Evolutionary conservation across 306 rosid genomes (phyloP).

Genomic region (Luffa acutangula): DNA sequence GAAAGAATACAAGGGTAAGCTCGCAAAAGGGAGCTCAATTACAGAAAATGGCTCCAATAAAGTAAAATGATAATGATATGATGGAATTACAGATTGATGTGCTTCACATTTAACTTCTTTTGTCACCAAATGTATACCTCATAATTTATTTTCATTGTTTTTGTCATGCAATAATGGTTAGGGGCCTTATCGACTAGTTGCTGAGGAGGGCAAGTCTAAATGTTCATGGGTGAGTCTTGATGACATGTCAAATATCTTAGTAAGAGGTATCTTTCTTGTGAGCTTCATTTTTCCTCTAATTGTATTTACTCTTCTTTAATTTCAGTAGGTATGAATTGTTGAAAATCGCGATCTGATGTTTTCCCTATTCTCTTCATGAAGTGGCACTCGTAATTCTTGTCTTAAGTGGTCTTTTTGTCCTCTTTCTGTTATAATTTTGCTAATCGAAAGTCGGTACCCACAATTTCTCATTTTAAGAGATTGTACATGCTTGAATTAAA

Average conservation of each 20-base stretch:
- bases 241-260: constrained; percentile 70
- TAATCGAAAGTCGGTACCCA: background rate
- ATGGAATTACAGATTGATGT: background rate
- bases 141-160: background rate
- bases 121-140: background rate
- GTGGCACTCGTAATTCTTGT: background rate
- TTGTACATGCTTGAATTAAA: background rate
- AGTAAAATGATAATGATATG: background rate
- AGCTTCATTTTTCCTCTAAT: constrained; percentile 2
- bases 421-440: background rate
- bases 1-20: too few species aligned
- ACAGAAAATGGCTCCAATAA: too few species aligned
- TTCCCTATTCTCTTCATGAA: background rate
- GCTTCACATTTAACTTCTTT: background rate
- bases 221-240: constrained; percentile 98
- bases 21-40: too few species aligned
- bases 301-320: background rate
- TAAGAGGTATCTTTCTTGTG: constrained; percentile 55
- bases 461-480: background rate
- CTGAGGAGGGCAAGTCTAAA: constrained; percentile 94
- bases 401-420: background rate
- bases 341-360: background rate
- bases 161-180: constrained; percentile 16
- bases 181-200: constrained; percentile 97
- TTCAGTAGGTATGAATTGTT: background rate